These are phyloP conservation scores for Termitomyces sp. DNA, from an alignment of 768 basidiomycete species.

Conservation along the genomic window DNA sequence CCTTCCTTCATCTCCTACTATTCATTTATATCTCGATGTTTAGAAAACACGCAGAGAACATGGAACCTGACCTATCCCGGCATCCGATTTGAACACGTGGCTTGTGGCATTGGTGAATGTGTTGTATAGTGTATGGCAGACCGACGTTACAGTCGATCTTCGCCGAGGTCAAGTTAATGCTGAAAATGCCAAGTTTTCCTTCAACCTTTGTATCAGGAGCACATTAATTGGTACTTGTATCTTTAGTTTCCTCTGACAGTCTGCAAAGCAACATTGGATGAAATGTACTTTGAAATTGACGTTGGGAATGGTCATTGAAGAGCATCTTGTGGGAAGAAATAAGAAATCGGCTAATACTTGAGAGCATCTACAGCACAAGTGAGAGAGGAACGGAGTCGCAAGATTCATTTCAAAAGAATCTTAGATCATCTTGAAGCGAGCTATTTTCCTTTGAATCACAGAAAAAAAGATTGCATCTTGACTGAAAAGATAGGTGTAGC, in stretches of 20 bases:
- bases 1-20: no score
- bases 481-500: no score
- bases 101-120: conserved; percentile 39
- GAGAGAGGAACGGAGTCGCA: not conserved
- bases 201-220: not conserved
- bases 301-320: no score
- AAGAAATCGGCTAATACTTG: no score
- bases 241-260: not conserved
- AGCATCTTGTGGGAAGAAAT: no score
- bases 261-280: not conserved
- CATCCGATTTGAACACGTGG: conserved; percentile 39
- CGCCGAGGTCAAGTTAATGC: not conserved
- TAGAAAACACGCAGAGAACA: no score
- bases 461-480: no score
- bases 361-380: no score
- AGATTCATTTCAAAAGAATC: not conserved
- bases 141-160: conserved; percentile 39
- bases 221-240: not conserved
- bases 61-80: no score
- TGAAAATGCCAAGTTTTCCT: not conserved
- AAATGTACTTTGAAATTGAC: not conserved
- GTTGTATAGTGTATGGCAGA: conserved; percentile 45
- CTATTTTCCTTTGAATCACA: not conserved
- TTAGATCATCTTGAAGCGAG: not conserved
- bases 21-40: no score